phyloP scores from a whole-genome alignment of 75 land plant species.

The Picea glauca region DNA sequence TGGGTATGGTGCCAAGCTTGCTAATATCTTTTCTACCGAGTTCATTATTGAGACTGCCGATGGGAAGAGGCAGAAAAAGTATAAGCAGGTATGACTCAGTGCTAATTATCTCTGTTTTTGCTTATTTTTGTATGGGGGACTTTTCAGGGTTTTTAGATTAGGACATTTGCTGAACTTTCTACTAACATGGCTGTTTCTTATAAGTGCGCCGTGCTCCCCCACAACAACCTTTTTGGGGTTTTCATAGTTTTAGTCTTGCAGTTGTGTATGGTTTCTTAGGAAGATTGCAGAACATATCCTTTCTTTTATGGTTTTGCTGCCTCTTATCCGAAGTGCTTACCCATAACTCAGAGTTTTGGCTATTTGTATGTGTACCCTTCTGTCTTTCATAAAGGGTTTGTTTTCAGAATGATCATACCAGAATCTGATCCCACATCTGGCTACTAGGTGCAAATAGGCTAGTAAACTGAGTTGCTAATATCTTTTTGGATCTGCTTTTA shows the following conservation, averaged over 20 bases:
- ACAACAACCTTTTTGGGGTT: neutral
- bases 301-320: neutral
- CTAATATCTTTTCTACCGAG: constrained; percentile 95
- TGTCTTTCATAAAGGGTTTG: no score
- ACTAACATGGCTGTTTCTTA: no score
- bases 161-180: neutral
- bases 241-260: neutral
- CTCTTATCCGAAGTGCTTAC: neutral
- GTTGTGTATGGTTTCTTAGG: neutral
- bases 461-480: no score
- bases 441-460: no score
- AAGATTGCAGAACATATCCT: neutral
- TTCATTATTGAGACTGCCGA: constrained; percentile 95
- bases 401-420: no score
- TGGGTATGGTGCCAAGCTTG: constrained; percentile 86
- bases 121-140: neutral
- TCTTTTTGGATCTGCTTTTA: no score
- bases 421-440: no score
- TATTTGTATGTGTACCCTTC: no score
- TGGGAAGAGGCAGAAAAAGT: constrained; percentile 78
- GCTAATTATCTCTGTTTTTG: neutral
- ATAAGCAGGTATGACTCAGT: constrained; percentile 75
- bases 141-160: neutral
- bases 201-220: neutral
- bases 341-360: no score